Percentiles rank a stretch among this genome's conserved stretches.
These are phyloP conservation scores for Vitis amurensis DNA, from an alignment of 164 flowering plant species.

Conservation along the genomic window DNA sequence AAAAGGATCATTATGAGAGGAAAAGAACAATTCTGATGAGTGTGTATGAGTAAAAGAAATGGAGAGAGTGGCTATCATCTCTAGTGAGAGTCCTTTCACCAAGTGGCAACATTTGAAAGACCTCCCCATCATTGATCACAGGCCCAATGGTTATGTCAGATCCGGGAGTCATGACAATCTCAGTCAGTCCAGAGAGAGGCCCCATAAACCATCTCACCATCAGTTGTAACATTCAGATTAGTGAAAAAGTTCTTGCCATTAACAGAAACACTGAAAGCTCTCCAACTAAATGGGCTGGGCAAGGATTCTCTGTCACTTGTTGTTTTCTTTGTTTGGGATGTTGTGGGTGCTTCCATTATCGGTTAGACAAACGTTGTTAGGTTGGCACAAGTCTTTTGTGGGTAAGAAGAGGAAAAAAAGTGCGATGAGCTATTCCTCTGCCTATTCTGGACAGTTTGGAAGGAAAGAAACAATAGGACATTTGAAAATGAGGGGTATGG, in stretches of 20 bases:
- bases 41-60: no score
- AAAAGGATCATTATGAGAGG: neutral
- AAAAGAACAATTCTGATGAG: neutral
- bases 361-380: no score
- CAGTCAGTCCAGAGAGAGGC: slow-evolving; percentile 70
- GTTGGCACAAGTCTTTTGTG: no score
- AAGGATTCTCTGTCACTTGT: no score
- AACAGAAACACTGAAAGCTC: slow-evolving; percentile 63
- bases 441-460: no score
- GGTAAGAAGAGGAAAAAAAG: no score
- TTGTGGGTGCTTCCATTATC: no score
- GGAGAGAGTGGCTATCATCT: slow-evolving; percentile 54
- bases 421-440: no score
- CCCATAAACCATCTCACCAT: slow-evolving; percentile 65
- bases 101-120: slow-evolving; percentile 56
- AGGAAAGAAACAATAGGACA: no score
- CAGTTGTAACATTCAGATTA: slow-evolving; percentile 56
- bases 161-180: slow-evolving; percentile 47
- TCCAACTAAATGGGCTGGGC: slow-evolving; percentile 73
- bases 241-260: slow-evolving; percentile 60
- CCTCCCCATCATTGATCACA: slow-evolving; percentile 76
- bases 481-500: no score
- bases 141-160: slow-evolving; percentile 67
- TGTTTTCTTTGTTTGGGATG: no score
- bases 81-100: slow-evolving; percentile 60